phyloP scores from a whole-genome alignment of 768 basidiomycete genomes.

The Phylloporus sp. region DNA sequence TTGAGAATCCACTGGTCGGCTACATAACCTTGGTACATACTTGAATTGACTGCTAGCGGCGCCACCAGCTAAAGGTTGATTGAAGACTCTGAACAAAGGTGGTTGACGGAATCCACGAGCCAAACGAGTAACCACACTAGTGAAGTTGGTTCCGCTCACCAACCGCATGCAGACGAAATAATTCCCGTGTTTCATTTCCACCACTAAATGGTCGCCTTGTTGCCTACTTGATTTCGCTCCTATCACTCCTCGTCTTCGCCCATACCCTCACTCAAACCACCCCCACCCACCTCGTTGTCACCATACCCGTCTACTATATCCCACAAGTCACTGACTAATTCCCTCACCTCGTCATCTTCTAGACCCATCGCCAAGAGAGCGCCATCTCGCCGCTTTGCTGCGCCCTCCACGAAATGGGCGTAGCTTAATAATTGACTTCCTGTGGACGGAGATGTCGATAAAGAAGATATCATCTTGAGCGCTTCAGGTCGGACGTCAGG shows the following conservation, averaged over 20 bases:
- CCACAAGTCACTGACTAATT: constrained; percentile 57
- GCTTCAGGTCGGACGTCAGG: constrained; percentile 12
- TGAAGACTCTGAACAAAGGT: no score
- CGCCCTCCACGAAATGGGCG: constrained; percentile 46
- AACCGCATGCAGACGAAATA: neutral
- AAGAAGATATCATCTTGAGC: constrained; percentile 38
- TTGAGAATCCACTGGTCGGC: no score
- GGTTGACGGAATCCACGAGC: no score
- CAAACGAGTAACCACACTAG: neutral
- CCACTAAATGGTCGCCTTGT: neutral
- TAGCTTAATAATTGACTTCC: constrained; percentile 45
- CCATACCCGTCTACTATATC: constrained; percentile 46
- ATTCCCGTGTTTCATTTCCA: neutral
- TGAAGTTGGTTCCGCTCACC: neutral
- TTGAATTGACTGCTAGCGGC: no score
- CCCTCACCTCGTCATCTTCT: constrained; percentile 52
- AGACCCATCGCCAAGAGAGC: constrained; percentile 36
- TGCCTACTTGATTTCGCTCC: neutral
- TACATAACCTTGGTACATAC: no score
- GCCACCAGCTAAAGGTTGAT: no score
- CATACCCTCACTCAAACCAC: constrained; percentile 14
- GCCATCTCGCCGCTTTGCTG: constrained; percentile 36
- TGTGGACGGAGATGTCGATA: constrained; percentile 39
- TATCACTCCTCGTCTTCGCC: constrained; percentile 21
- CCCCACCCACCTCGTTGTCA: constrained; percentile 21